Evolutionary conservation across 306 rosid genomes (phyloP).

Genomic region (Citrullus mucosospermus): DNA sequence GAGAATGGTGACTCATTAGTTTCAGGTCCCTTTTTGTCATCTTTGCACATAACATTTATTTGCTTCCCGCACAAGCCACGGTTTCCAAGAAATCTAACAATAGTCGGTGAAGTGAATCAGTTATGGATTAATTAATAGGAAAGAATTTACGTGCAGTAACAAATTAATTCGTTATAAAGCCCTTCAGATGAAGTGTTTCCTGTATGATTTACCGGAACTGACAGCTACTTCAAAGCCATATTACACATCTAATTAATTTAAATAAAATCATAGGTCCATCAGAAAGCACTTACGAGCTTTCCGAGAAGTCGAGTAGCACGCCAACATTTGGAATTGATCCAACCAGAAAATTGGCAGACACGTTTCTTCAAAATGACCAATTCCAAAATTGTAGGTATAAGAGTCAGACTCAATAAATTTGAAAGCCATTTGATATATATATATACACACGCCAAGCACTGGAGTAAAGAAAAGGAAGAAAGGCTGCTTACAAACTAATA

Average conservation of each 20-base stretch:
- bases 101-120: neutral
- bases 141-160: neutral
- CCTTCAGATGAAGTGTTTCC: conserved; percentile 1
- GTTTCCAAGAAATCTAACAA: conserved; percentile 74
- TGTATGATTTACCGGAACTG: neutral
- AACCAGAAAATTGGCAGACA: conserved; percentile 86
- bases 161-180: neutral
- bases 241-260: conserved; percentile 6
- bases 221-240: neutral
- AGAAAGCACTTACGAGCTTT: conserved; percentile 65
- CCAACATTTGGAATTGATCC: conserved; percentile 90
- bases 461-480: conserved; percentile 4
- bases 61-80: conserved; percentile 86
- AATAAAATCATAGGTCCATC: conserved; percentile 4
- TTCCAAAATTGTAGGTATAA: conserved; percentile 6
- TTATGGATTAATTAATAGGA: neutral
- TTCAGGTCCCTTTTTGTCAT: conserved; percentile 37
- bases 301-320: conserved; percentile 54
- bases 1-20: conserved; percentile 26
- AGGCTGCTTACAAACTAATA: conserved; percentile 43
- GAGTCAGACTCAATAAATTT: neutral
- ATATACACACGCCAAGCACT: neutral
- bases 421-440: neutral
- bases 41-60: conserved; percentile 51
- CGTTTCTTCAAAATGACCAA: conserved; percentile 42